phyloP scores from a whole-genome alignment of 257 asterid genomes.

The Nicotiana knightiana region DNA sequence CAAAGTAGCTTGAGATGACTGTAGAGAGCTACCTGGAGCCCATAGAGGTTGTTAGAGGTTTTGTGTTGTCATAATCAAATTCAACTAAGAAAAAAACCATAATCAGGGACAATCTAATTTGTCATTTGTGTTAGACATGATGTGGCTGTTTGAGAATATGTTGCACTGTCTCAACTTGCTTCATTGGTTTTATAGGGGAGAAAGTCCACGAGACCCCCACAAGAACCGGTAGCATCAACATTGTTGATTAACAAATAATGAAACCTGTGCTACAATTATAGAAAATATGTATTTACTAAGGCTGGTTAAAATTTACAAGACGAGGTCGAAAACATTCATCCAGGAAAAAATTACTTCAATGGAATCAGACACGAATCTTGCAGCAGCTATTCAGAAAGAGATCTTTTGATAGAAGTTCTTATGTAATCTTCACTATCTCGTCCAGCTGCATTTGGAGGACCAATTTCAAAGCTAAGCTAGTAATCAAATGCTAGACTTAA shows the following conservation, averaged over 20 bases:
- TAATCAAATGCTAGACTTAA: neutral
- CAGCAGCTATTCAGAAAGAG: neutral
- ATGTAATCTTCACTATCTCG: neutral
- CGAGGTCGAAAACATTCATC: neutral
- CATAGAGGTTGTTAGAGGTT: neutral
- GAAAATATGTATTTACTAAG: neutral
- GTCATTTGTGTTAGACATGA: neutral
- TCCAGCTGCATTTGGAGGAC: neutral
- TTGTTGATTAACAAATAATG: neutral
- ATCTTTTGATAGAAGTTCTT: neutral
- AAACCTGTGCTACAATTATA: neutral
- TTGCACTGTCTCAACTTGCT: neutral
- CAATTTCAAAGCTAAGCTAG: neutral
- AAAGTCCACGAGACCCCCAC: neutral
- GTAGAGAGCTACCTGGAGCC: neutral
- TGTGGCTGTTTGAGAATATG: neutral
- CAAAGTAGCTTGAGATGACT: neutral
- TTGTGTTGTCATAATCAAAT: slow-evolving; percentile 1
- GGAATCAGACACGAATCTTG: neutral
- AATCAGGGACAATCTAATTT: neutral
- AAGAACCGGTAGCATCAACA: neutral
- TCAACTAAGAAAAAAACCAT: neutral
- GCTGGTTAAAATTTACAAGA: neutral
- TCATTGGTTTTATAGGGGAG: neutral
- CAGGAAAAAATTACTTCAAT: neutral